Evolutionary conservation across 768 basidiomycete genomes (phyloP), one percentile per base, ranked within the genome.

Genomic region (Pluteus cervinus): DNA sequence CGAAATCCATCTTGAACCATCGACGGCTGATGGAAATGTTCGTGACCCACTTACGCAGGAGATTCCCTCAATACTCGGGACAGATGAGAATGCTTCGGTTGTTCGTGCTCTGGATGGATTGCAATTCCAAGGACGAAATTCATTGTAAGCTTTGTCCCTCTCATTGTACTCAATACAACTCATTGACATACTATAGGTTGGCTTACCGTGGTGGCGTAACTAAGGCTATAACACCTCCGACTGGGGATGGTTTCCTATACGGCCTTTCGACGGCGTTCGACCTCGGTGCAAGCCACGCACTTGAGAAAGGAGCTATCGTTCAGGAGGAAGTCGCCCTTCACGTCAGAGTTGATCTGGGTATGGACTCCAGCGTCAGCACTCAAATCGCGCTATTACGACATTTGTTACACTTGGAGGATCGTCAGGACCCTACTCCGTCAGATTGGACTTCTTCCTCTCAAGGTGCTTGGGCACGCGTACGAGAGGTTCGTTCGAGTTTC

Each of bases 121-220:
- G 31, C 62, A 69, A 40, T 83, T 75, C 36, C 66, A 59, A 20
- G 61, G 76, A 14, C 57, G 76, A 33, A 67, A 76, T 51, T 59
- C 66, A 14, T 40, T 76, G 76, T 73, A 31, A 45, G 74, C 58
- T 6, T 34, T 45, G 65, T 49, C 29, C 33, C 20, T 25, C 15
- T 37, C 34, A 26, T 25, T 3, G 39, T 21, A 16, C 36, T 5
- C 29, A 11, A 35, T 39, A 26, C 36, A 24, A 18, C 37, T 30
- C 5, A 40, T 17, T 15, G 24, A 34, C 28, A 11, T 29, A 36
- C 29, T 39, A 12, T 47, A 89, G 86, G 22, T 51, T 85, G 26
- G 85, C 88, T 0, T 85, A 87, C 50, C 75, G 76, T 14, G 58
- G 69, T 5, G 88, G 89, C 3, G 81, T 92, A 3, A 86, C 86